Conservation (phyloP, 768 basidiomycete species). For the Mycena indigotica region DNA sequence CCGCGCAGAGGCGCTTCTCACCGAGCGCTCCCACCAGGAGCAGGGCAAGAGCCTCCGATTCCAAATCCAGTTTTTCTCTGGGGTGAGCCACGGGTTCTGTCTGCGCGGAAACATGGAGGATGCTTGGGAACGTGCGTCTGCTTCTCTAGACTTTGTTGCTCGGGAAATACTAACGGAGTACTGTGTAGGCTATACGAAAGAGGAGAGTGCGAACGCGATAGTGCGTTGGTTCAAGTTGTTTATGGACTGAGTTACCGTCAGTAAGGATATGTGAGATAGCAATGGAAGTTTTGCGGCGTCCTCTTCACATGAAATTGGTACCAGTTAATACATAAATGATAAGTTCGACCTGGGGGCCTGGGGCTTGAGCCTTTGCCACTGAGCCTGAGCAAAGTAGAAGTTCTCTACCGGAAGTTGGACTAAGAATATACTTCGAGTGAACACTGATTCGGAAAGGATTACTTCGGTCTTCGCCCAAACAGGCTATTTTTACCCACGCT, state of each 20-base stretch:
- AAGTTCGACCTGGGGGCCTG: no score
- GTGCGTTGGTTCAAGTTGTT: conserved; percentile 22
- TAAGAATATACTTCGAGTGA: no score
- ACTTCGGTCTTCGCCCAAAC: no score
- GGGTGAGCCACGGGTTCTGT: conserved; percentile 31
- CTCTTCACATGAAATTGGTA: no score
- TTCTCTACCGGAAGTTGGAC: no score
- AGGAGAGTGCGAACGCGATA: conserved; percentile 21
- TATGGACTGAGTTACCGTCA: conserved; percentile 2
- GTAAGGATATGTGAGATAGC: not conserved
- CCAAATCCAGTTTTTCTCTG: conserved; percentile 43
- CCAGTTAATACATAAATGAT: no score
- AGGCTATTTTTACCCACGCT: no score
- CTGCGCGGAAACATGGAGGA: conserved; percentile 22
- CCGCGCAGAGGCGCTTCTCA: conserved; percentile 44
- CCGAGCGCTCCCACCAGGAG: conserved; percentile 9
- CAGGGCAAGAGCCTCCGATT: not conserved
- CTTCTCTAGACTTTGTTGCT: not conserved
- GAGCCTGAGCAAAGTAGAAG: no score
- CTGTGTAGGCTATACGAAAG: conserved; percentile 19
- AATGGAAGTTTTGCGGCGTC: no score
- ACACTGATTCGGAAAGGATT: no score
- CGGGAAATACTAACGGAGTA: not conserved
- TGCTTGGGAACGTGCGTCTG: conserved; percentile 19
- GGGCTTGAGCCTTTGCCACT: no score